Base-by-base conservation (phyloP, 2,329 filamentous ascomycete species). In the Myriosclerotinia duriaeana region DNA sequence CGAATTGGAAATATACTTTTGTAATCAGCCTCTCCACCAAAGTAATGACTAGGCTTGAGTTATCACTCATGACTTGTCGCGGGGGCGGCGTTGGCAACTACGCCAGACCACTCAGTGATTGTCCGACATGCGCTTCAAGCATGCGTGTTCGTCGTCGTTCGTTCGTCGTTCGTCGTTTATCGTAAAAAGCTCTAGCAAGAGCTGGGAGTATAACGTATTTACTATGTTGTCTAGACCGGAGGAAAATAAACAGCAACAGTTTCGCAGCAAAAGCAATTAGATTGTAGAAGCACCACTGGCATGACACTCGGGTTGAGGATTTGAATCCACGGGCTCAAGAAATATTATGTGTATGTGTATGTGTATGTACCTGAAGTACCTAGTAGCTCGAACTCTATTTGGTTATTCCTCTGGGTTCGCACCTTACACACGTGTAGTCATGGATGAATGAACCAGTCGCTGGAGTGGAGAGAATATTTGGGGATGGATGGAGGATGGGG, bases 21-120 rank as follows among this genome's bases (percentile, higher is more conserved):
- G 84, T 85, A 69, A 84, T 83, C 72, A 88, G 81, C 77, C 85
- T 84, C 77, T 87, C 85, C 74, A 88, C 85, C 72, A 88, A 81
- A 76, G 83, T 85, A 78, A 82, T 81, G 74, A 88, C 84, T 72
- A 87, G 80, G 77, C 81, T 81, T 74, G 83, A 81, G 77, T 87
- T 84, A 76, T 82, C 81, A 76, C 83, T 86, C 85, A 87, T 87
- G 77, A 72, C 71, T 72, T 60, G n/a, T 60, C 30, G 58, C 53
- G 58, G 58, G 58, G 30, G 58, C 48, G 59, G 61, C 48, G 61
- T 58, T 73, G 69, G 71, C 71, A 60, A 40, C 64, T 69, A 44
- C 68, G 70, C 70, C 71, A 74, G 69, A 65, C 58, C 63, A 64
- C 56, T 73, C 67, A 73, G 61, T 58, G 59, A 60, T 64, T 66